Evolutionary conservation across 345 rosid genomes (phyloP).

Genomic region (Citrus mangshanensis): DNA sequence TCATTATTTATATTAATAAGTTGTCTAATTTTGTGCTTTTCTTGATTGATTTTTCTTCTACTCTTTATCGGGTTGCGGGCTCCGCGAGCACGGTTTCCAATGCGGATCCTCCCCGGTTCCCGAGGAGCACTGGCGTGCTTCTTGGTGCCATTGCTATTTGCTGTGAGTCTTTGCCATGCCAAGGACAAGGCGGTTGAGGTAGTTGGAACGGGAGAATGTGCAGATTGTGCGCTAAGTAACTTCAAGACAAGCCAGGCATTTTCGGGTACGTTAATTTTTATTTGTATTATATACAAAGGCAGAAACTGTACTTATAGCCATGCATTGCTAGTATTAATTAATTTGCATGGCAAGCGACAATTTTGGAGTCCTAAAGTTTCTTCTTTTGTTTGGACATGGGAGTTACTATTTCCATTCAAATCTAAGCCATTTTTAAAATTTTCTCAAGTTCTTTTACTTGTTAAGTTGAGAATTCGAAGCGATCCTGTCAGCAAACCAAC

Average conservation of each 20-base stretch:
- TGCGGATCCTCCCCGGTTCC: slow-evolving; percentile 45
- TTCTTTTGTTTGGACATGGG: neutral
- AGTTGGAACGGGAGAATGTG: slow-evolving; percentile 67
- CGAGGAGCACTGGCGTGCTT: slow-evolving; percentile 45
- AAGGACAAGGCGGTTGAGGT: slow-evolving; percentile 39
- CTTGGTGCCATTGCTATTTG: slow-evolving; percentile 29
- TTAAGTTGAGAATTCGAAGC: neutral
- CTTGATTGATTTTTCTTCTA: neutral
- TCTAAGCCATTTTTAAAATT: too few relatives aligned
- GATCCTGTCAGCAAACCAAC: too few relatives aligned
- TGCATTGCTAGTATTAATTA: neutral
- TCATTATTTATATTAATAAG: neutral
- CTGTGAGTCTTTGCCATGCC: slow-evolving; percentile 36
- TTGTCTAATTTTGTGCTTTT: neutral
- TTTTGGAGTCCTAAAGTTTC: neutral
- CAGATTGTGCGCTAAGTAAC: slow-evolving; percentile 40
- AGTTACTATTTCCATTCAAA: too few relatives aligned
- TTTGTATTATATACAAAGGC: neutral
- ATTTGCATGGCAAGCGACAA: neutral
- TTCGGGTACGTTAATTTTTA: slow-evolving; percentile 37
- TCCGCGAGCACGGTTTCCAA: slow-evolving; percentile 26
- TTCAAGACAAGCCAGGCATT: slow-evolving; percentile 49
- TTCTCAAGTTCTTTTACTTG: too few relatives aligned
- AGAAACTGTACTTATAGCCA: too few relatives aligned
- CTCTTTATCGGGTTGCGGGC: neutral